Evolutionary conservation across 2,329 filamentous ascomycete species (phyloP).

Genomic region (Fusarium irregulare): DNA sequence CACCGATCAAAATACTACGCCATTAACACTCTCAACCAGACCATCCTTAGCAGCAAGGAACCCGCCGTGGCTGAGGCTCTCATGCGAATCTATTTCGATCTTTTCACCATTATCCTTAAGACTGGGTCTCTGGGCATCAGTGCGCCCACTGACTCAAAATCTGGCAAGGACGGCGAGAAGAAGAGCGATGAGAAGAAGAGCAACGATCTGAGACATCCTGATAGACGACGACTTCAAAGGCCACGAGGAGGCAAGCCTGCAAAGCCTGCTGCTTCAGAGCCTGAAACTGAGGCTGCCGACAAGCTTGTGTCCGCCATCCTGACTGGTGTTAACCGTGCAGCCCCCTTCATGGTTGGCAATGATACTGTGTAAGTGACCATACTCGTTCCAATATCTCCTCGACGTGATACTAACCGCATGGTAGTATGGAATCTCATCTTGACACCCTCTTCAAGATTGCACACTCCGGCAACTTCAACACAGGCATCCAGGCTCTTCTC

Average conservation of each 20-base stretch:
- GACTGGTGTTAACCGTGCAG: constrained; percentile 94
- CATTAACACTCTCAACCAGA: constrained; percentile 96
- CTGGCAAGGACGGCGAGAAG: constrained; percentile 49
- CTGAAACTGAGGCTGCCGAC: constrained; percentile 77
- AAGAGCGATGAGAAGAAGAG: constrained; percentile 38
- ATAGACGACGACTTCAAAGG: constrained; percentile 44
- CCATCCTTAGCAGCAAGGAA: constrained; percentile 87
- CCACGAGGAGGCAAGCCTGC: constrained; percentile 38
- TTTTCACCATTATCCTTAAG: constrained; percentile 87
- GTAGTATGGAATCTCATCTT: constrained; percentile 84
- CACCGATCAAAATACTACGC: constrained; percentile 94
- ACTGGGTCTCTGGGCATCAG: constrained; percentile 54
- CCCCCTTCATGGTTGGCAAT: constrained; percentile 89
- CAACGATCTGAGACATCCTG: constrained; percentile 6
- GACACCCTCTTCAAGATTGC: constrained; percentile 96
- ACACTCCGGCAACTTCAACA: constrained; percentile 99
- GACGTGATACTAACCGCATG: constrained; percentile 24
- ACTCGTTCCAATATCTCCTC: neutral
- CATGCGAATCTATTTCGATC: constrained; percentile 89
- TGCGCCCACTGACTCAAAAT: constrained; percentile 59
- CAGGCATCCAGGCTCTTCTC: constrained; percentile 93
- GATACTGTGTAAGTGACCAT: constrained; percentile 68
- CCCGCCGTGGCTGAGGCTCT: constrained; percentile 82
- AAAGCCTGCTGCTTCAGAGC: constrained; percentile 54
- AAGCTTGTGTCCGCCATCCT: constrained; percentile 93